Conservation (phyloP, 306 rosid genomes). For the Elaeagnus macrophylla region DNA sequence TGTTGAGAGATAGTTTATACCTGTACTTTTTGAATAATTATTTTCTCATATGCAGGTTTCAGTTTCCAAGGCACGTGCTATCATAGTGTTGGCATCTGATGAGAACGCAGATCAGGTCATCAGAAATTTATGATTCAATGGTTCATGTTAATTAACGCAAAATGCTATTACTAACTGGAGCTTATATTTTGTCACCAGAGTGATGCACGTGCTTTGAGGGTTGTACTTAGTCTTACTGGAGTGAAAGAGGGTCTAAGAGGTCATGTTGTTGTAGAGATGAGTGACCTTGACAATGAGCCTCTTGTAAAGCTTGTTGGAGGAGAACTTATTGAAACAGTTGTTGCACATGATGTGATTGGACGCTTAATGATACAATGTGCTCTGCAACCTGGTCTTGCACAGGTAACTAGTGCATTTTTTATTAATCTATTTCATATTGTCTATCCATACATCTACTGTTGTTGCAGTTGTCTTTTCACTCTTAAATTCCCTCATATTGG, state of each 20-base stretch:
- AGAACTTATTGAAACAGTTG: conserved; percentile 91
- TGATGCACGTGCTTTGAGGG: conserved; percentile 95
- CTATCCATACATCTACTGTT: too few species aligned
- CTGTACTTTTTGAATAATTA: background rate
- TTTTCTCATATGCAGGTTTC: conserved; percentile 50
- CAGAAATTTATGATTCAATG: conserved; percentile 7
- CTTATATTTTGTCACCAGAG: conserved; percentile 48
- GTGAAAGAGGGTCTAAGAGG: conserved; percentile 85
- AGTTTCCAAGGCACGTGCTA: conserved; percentile 96
- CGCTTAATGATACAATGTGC: conserved; percentile 99
- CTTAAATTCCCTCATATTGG: conserved; percentile 23
- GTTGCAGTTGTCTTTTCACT: background rate
- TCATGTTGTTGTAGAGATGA: conserved; percentile 95
- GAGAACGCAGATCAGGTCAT: conserved; percentile 95
- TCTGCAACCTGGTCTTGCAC: conserved; percentile 98
- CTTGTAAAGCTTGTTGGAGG: conserved; percentile 97
- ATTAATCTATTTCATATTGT: background rate
- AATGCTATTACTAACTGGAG: conserved; percentile 14
- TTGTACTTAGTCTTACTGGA: conserved; percentile 93
- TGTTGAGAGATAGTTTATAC: conserved; percentile 8
- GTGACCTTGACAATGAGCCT: conserved; percentile 96
- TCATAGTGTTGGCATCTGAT: conserved; percentile 89
- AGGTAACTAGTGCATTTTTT: conserved; percentile 38
- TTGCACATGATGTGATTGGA: conserved; percentile 98
- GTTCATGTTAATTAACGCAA: conserved; percentile 5